Percentiles rank a stretch among this genome's conserved stretches.
Conservation (phyloP, 306 rosid species). For the Cucumis hystrix region DNA sequence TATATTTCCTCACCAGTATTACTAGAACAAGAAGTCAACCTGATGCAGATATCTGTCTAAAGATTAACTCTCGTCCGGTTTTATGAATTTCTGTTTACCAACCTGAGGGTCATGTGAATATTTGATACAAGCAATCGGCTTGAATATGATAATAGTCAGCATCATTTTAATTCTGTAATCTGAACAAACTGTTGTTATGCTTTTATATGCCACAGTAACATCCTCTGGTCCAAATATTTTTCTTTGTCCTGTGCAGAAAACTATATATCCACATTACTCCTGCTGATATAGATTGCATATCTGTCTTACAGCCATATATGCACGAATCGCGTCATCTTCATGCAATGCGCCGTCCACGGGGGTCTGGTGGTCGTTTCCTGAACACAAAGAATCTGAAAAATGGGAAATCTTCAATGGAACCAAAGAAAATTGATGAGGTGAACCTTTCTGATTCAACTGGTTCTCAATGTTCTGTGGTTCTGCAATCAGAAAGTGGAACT, state of each 20-base stretch:
- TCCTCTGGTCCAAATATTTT: background rate
- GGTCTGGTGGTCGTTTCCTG: slow-evolving; percentile 88
- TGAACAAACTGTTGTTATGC: background rate
- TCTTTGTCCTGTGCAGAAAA: slow-evolving; percentile 5
- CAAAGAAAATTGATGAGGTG: slow-evolving; percentile 16
- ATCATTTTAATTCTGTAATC: background rate
- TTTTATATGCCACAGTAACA: background rate
- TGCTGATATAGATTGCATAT: slow-evolving; percentile 6
- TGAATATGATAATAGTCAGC: background rate
- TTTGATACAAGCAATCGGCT: background rate
- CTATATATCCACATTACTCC: background rate
- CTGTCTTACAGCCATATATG: slow-evolving; percentile 70
- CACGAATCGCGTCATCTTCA: slow-evolving; percentile 96
- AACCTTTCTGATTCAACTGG: slow-evolving; percentile 29
- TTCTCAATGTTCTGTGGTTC: slow-evolving; percentile 54
- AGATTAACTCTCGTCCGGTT: background rate
- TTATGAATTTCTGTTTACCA: background rate
- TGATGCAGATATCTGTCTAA: background rate
- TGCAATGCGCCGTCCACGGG: slow-evolving; percentile 89
- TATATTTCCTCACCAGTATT: background rate
- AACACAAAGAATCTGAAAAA: slow-evolving; percentile 31
- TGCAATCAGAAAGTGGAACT: slow-evolving; percentile 61
- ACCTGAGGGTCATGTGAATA: background rate
- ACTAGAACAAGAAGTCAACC: background rate
- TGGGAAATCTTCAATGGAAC: slow-evolving; percentile 16